A percentile compares a stretch with the other conserved stretches of the same genome.
Conservation (phyloP, 495 filamentous ascomycete genomes). For the Immersiella caudata region DNA sequence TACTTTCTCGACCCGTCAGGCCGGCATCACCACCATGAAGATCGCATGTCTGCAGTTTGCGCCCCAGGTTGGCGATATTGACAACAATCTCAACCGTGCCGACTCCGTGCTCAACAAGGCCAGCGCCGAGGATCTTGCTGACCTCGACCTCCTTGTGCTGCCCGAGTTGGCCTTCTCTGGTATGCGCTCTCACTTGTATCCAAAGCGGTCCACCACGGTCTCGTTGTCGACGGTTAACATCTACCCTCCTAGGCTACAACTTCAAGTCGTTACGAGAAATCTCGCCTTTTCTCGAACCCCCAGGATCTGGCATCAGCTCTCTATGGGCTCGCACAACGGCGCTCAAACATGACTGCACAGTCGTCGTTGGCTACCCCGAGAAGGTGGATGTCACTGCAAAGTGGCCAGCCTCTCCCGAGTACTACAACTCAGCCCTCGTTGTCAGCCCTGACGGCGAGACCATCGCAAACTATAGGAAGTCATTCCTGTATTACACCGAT, state of each 20-base stretch:
- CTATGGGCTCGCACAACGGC: constrained; percentile 81
- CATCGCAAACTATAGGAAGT: constrained; percentile 84
- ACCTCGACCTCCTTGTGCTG: constrained; percentile 73
- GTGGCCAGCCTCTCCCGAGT: constrained; percentile 54
- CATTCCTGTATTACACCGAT: constrained; percentile 77
- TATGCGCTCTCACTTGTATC: constrained; percentile 41
- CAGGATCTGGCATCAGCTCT: constrained; percentile 70
- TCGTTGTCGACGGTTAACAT: constrained; percentile 18
- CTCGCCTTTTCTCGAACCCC: constrained; percentile 76
- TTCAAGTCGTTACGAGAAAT: constrained; percentile 80
- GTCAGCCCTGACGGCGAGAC: constrained; percentile 72
- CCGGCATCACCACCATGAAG: constrained; percentile 29
- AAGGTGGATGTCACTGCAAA: constrained; percentile 51
- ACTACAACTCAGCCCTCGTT: constrained; percentile 84
- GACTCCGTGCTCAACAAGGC: constrained; percentile 67
- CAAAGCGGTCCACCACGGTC: too few species aligned
- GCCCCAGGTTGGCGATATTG: constrained; percentile 70
- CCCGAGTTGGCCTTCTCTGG: constrained; percentile 88
- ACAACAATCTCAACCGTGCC: constrained; percentile 75
- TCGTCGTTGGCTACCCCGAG: constrained; percentile 92
- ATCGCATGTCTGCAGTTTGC: constrained; percentile 63
- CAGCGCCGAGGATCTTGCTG: constrained; percentile 54
- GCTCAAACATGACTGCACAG: constrained; percentile 69
- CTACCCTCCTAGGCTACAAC: constrained; percentile 72
- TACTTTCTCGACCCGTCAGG: background rate